These are phyloP conservation scores for Leptodontidium sp. DNA, from an alignment of 2,329 filamentous ascomycete species.

Conservation along the genomic window DNA sequence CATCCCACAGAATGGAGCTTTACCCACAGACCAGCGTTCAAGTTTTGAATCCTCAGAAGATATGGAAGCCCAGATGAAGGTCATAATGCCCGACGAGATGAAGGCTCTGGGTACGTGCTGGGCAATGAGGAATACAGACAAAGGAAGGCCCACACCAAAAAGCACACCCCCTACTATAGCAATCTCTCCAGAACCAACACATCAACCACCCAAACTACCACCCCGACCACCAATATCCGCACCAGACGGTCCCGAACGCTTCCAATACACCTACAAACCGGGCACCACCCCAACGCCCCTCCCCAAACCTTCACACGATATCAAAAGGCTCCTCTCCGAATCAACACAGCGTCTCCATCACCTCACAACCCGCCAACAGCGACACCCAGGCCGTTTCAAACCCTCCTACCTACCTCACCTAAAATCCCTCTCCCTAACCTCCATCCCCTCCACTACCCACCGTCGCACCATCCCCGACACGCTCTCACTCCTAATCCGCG, in stretches of 20 bases:
- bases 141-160: not conserved
- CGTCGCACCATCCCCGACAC: slow-evolving; percentile 25
- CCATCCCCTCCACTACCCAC: slow-evolving; percentile 31
- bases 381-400: slow-evolving; percentile 33
- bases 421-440: slow-evolving; percentile 32
- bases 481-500: slow-evolving; percentile 34
- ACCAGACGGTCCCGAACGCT: slow-evolving; percentile 27
- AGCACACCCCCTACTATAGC: slow-evolving; percentile 21
- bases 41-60: slow-evolving; percentile 31
- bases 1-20: not conserved
- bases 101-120: slow-evolving; percentile 17
- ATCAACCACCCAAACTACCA: not conserved
- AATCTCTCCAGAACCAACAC: not conserved
- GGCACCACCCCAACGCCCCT: slow-evolving; percentile 13
- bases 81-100: slow-evolving; percentile 21
- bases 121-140: slow-evolving; percentile 10
- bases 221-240: slow-evolving; percentile 7
- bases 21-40: not conserved
- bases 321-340: slow-evolving; percentile 27
- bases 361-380: slow-evolving; percentile 28
- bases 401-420: slow-evolving; percentile 35
- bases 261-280: slow-evolving; percentile 23
- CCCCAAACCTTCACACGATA: slow-evolving; percentile 12
- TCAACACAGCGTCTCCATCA: slow-evolving; percentile 28
- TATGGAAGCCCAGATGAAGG: slow-evolving; percentile 23